A percentile compares a stretch with the other conserved stretches of the same genome.
phyloP scores from a whole-genome alignment of 2,329 filamentous ascomycete genomes.

The Botrytis hyacinthi region DNA sequence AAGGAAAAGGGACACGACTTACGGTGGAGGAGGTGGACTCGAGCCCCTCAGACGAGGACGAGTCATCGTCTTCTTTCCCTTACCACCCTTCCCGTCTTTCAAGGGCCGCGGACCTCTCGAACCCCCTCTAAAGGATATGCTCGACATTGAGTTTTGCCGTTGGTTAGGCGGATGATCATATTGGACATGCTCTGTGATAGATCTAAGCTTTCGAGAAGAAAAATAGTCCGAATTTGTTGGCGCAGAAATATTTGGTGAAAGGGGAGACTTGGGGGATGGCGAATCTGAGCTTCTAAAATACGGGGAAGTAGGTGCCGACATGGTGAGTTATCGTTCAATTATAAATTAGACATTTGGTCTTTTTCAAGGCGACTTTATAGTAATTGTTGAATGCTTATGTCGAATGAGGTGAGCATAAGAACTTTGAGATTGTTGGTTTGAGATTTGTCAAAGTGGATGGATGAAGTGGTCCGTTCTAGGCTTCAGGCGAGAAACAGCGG shows the following conservation, averaged over 20 bases:
- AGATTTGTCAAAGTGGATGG: constrained; percentile 20
- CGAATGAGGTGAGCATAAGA: constrained; percentile 9
- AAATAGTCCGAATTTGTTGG: constrained; percentile 24
- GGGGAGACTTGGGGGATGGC: constrained; percentile 26
- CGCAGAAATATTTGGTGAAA: constrained; percentile 29
- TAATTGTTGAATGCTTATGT: constrained; percentile 6
- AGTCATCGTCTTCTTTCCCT: constrained; percentile 37
- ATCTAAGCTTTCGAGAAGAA: constrained; percentile 30
- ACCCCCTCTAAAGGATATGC: constrained; percentile 33
- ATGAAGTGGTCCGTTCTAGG: constrained; percentile 16
- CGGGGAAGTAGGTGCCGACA: constrained; percentile 20
- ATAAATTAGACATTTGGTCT: constrained; percentile 2
- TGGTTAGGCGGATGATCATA: constrained; percentile 30
- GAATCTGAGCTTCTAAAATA: constrained; percentile 17
- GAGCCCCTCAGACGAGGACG: constrained; percentile 20
- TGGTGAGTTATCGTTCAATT: constrained; percentile 6
- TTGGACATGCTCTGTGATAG: constrained; percentile 38
- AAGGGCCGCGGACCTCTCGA: constrained; percentile 26
- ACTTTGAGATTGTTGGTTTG: constrained; percentile 12
- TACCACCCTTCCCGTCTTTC: constrained; percentile 19
- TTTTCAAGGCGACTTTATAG: background rate
- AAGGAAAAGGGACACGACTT: constrained; percentile 24
- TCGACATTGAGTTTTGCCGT: constrained; percentile 30
- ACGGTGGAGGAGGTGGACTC: constrained; percentile 41
- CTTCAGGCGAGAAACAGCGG: constrained; percentile 21